Evolutionary conservation across 2,329 filamentous ascomycete genomes (phyloP).

Genomic region (Dactylonectria estremocensis): DNA sequence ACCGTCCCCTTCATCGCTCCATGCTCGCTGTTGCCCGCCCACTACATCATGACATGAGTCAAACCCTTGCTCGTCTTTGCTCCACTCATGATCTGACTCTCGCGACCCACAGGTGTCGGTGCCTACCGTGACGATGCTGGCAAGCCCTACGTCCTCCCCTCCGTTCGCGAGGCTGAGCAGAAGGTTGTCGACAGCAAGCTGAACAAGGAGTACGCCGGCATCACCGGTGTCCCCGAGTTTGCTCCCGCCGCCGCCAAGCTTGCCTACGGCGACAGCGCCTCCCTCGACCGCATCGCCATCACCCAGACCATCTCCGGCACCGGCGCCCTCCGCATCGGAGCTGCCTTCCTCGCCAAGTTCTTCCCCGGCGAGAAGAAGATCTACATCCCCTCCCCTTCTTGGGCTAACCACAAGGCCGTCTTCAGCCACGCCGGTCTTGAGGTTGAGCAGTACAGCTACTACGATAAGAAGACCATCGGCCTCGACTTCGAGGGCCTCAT

Average conservation of each 20-base stretch:
- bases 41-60: slow-evolving; percentile 30
- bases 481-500: slow-evolving; percentile 97
- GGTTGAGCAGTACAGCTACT: slow-evolving; percentile 98
- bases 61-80: slow-evolving; percentile 24
- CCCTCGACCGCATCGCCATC: slow-evolving; percentile 86
- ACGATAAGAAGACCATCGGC: slow-evolving; percentile 98
- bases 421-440: slow-evolving; percentile 93
- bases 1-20: slow-evolving; percentile 14
- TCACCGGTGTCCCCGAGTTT: slow-evolving; percentile 95
- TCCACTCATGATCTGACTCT: slow-evolving; percentile 40
- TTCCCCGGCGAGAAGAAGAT: slow-evolving; percentile 94
- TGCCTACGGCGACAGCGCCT: slow-evolving; percentile 89
- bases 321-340: slow-evolving; percentile 94
- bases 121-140: slow-evolving; percentile 98
- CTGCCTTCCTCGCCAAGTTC: slow-evolving; percentile 92
- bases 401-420: slow-evolving; percentile 98
- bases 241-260: slow-evolving; percentile 92
- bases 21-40: slow-evolving; percentile 29
- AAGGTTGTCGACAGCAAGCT: slow-evolving; percentile 83
- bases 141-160: slow-evolving; percentile 98
- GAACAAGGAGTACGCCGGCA: slow-evolving; percentile 98
- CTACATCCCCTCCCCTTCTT: slow-evolving; percentile 96
- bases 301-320: slow-evolving; percentile 99
- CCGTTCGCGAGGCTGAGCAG: slow-evolving; percentile 90
- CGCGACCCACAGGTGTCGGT: slow-evolving; percentile 78